Percentiles rank a stretch among this genome's conserved stretches.
These are phyloP conservation scores for Solanum piurae DNA, from an alignment of 257 asterid species.

Conservation along the genomic window DNA sequence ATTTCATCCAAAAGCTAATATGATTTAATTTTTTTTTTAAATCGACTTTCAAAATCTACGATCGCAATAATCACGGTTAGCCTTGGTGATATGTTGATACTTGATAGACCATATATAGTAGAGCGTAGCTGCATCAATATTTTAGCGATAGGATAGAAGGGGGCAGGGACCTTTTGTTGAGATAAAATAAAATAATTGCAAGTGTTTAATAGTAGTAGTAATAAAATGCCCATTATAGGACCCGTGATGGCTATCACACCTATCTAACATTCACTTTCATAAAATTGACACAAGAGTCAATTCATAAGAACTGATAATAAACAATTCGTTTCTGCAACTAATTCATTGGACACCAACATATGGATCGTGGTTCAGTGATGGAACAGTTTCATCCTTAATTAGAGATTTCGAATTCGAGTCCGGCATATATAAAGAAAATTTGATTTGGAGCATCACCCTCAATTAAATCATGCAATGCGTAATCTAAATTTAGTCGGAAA, in stretches of 20 bases:
- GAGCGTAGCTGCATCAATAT: not conserved
- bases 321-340: not conserved
- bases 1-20: not conserved
- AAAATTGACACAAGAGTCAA: not conserved
- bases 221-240: not conserved
- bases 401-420: no score
- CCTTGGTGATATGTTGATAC: not conserved
- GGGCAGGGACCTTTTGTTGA: not conserved
- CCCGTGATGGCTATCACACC: not conserved
- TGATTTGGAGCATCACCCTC: no score
- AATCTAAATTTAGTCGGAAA: no score
- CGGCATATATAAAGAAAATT: no score
- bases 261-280: not conserved
- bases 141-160: not conserved
- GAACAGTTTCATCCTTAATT: no score
- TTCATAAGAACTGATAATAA: not conserved
- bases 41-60: not conserved
- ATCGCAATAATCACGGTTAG: not conserved
- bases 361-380: no score
- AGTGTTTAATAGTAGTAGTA: not conserved
- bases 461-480: not conserved
- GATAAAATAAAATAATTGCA: not conserved
- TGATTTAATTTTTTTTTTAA: not conserved
- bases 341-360: not conserved
- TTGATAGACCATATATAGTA: not conserved